A percentile compares a stretch with the other conserved stretches of the same genome.
Conservation (phyloP, 441 rosid genomes). For the Croton setiger region DNA sequence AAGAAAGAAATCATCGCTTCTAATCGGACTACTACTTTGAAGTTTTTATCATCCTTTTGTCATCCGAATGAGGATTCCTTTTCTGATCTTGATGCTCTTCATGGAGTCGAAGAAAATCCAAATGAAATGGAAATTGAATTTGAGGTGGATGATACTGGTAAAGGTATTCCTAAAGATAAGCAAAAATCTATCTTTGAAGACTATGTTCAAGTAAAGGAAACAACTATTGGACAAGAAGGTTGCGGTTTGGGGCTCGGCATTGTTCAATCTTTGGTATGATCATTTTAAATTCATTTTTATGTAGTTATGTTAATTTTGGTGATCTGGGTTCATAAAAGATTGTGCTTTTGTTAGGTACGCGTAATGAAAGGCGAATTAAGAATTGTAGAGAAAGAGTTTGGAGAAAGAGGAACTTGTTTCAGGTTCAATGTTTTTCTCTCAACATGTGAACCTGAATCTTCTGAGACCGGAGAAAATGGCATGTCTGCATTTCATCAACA, state of each 20-base stretch:
- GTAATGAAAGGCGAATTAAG: slow-evolving; percentile 54
- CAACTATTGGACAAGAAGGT: slow-evolving; percentile 46
- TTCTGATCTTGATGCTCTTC: slow-evolving; percentile 23
- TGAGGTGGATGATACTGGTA: slow-evolving; percentile 59
- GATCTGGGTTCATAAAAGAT: background rate
- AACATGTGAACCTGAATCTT: slow-evolving; percentile 2
- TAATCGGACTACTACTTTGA: slow-evolving; percentile 20
- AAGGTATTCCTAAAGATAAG: slow-evolving; percentile 53
- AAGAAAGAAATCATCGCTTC: slow-evolving; percentile 37
- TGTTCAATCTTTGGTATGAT: slow-evolving; percentile 51
- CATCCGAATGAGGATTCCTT: slow-evolving; percentile 24
- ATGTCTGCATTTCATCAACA: slow-evolving; percentile 24
- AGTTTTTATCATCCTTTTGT: slow-evolving; percentile 25
- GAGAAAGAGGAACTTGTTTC: slow-evolving; percentile 58
- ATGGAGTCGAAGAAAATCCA: slow-evolving; percentile 28
- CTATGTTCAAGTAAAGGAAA: slow-evolving; percentile 54
- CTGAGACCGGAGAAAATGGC: slow-evolving; percentile 16
- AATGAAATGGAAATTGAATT: slow-evolving; percentile 37
- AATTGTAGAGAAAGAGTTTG: slow-evolving; percentile 47
- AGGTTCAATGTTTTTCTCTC: slow-evolving; percentile 48
- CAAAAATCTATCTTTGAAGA: slow-evolving; percentile 50
- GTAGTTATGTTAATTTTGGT: background rate
- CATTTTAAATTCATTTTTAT: background rate
- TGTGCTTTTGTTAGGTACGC: slow-evolving; percentile 30
- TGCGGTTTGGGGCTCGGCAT: slow-evolving; percentile 59